Base-by-base conservation (phyloP, 2,329 filamentous ascomycete species). In the Venturia nashicola region DNA sequence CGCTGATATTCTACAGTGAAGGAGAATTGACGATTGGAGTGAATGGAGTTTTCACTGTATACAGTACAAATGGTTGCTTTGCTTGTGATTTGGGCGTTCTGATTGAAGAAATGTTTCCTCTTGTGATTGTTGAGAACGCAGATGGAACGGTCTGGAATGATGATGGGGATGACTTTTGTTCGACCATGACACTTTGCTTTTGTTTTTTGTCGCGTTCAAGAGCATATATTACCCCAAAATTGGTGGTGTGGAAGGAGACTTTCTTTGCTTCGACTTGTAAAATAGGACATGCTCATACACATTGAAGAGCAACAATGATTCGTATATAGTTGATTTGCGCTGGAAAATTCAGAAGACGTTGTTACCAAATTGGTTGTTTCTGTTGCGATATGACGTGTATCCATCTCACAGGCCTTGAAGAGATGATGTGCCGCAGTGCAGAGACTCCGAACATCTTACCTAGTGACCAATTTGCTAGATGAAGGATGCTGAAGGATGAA, bases 51-150 rank as follows among this genome's bases (percentile, higher is more conserved):
- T 55, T 36, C 51, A 8, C 51, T 57, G 27, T 36, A 18, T 20
- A 57, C 27, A 57, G 51, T 36, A 57, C 51, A 14, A 57, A 57
- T n/a, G 51, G 51, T 36, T n/a, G 51, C 51, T 57, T 57, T 57
- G 51, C 34, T 57, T 36, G 51, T 34, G 27, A 36, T 57, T 57
- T 57, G 51, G 51, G 51, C 51, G 51, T 57, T 57, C 51, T 57
- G 51, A 57, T 3, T 39, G 36, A 7, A 39, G 14, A n/a, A 36
- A 36, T 11, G 16, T 23, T 36, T 34, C 11, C 51, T 57, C 51
- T 57, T 57, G 51, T 14, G 18, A 18, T n/a, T 27, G 20, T 51
- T 36, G 51, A 57, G 51, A 57, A 36, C 51, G 9, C 51, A 36
- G 2, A 36, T 57, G 51, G 32, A 57, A 32, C 27, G n/a, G 32